Evolutionary conservation across 768 basidiomycete species (phyloP), one percentile per base, ranked within the genome.

Genomic region (Gymnopilus dilepis): DNA sequence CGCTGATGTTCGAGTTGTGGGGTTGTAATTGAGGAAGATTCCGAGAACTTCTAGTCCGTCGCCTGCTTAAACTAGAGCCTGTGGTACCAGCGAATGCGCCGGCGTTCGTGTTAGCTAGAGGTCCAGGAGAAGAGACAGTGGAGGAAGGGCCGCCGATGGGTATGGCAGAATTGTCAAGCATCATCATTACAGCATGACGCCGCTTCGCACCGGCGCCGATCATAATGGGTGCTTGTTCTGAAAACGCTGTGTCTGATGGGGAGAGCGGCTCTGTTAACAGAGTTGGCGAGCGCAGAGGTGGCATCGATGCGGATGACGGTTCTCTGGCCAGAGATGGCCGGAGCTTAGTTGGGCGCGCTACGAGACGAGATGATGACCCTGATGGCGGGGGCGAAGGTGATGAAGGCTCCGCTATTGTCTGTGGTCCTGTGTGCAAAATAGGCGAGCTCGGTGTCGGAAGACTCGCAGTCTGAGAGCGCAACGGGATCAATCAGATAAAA

Each of bases 141-240:
- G 80, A 73, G 4, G 82, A 73, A 1, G 80, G 66, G 37, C 72
- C 69, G n/a, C 77, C 70, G 15, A 79, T 74, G 22, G 78, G 68
- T 26, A 77, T 76, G 0, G 80, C 65, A 28, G 59, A 40, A 17
- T 52, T 42, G 65, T 91, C 90, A 3, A 89, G 80, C 81, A 88
- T 84, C 83, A 90, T 86, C 87, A 92, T 90, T 68, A 89, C 82
- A 0, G 89, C 88, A 66, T 93, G 89, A 33, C 91, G 83, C 7
- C 92, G 86, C 73, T 93, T 93, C 1, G 84, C 79, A 31, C 89
- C 90, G 0, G 84, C 80, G 4, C 83, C 73, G 38, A 86, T 74
- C 12, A 80, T 72, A 28, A 82, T 72, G 28, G 80, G 75, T 30
- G 76, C 72, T 31, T 28, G 30, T 31, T 78, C 78, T 12, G 78